Percentiles rank a stretch among this genome's conserved stretches.
phyloP scores from a whole-genome alignment of 345 rosid genomes.

The Ricinus communis region DNA sequence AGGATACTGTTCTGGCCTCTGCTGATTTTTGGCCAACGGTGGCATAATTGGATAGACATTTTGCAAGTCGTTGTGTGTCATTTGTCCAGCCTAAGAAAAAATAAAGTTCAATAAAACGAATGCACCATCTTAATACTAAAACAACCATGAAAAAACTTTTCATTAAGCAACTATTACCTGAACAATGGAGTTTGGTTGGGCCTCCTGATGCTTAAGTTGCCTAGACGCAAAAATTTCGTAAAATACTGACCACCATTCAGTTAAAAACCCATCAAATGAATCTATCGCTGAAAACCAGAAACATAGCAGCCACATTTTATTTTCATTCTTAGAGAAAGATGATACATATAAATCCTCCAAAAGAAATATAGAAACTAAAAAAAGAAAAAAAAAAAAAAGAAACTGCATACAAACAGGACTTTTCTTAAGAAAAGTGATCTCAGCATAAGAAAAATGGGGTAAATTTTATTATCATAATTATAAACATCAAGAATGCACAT shows the following conservation, averaged over 20 bases:
- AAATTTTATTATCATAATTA: no score
- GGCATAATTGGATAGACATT: conserved; percentile 5
- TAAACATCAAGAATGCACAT: no score
- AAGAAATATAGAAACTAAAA: not conserved
- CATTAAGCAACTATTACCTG: conserved; percentile 22
- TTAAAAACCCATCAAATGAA: conserved; percentile 36
- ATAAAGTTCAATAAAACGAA: conserved; percentile 11
- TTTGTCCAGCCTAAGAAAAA: conserved; percentile 17
- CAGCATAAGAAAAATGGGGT: no score
- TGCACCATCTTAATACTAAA: not conserved
- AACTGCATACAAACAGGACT: no score
- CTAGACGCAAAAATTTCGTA: conserved; percentile 22
- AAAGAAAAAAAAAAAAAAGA: no score
- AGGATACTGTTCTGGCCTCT: conserved; percentile 17
- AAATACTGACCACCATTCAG: conserved; percentile 42
- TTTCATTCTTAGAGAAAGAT: no score
- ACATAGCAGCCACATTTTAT: not conserved
- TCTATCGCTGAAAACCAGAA: conserved; percentile 26
- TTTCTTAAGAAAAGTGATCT: no score
- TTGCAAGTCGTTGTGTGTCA: conserved; percentile 11
- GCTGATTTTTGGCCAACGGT: conserved; percentile 11
- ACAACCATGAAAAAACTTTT: not conserved
- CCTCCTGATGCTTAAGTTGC: conserved; percentile 5
- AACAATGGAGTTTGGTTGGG: conserved; percentile 9
- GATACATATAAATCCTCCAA: no score